Evolutionary conservation across 2,329 filamentous ascomycete species (phyloP), one percentile per base, ranked within the genome.

Genomic region (Ceratocystiopsis brevicomis): DNA sequence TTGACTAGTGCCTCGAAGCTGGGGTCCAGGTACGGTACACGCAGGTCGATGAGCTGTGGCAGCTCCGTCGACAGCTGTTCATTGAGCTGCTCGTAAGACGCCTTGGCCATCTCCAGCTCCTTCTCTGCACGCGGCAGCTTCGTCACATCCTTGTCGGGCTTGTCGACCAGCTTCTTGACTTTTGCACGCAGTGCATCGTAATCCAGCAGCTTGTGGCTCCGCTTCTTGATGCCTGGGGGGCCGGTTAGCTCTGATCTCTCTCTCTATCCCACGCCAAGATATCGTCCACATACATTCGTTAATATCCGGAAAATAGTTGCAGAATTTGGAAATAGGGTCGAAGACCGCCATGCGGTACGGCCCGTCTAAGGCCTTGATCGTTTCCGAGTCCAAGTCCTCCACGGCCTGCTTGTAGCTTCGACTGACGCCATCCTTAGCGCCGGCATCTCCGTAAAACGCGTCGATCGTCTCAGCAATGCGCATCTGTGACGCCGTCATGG

Each of bases 401-500:
- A 98, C 92, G 10, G 90, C 90, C 60, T 96, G 87, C 64, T 96
- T 98, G 67, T 98, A 98, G 59, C 84, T 93, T 58, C 88, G 75
- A 62, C 83, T 92, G 46, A 98, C 90, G 44, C 90, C 90, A 59
- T 98, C 92, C 55, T 78, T 84, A 41, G 90, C 86, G 42, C 92
- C 92, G 1, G 87, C 80, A 58, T 98, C 90, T 44, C 90, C 90
- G 64, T 98, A 98, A 62, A 98, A 98, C 37, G 90, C 90, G 64
- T 98, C 90, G 62, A 98, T 98, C 17, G 90, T 98, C 62, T 98
- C 90, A 51, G 90, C 90, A 60, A 98, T 96, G 57, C 88, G 81
- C 88, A 98, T 96, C 64, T 98, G 90, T 43, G 87, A 95, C 42
- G 90, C 88, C 15, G 90, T 98, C 90, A 98, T 98, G 52, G 90